These are phyloP conservation scores for Aspergillus hiratsukae DNA, from an alignment of 2,329 filamentous ascomycete species.

Conservation along the genomic window DNA sequence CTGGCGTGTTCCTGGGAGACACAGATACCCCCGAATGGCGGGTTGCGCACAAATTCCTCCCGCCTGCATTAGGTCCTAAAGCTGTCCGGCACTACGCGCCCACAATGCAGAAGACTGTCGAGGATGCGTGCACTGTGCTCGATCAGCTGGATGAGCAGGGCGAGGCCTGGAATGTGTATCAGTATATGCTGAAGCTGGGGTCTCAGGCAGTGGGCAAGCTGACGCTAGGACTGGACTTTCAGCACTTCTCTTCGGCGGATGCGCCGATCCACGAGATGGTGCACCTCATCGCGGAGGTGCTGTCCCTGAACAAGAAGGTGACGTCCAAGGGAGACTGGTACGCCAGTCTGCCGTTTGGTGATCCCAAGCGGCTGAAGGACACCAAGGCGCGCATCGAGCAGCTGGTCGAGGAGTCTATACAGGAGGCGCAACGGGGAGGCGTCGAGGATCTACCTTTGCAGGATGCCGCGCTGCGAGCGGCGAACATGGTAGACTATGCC, in stretches of 20 bases:
- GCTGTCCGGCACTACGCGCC: conserved; percentile 59
- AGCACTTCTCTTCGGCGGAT: conserved; percentile 42
- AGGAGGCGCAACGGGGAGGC: conserved; percentile 17
- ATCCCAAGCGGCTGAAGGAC: conserved; percentile 42
- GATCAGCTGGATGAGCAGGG: conserved; percentile 45
- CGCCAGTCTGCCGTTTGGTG: conserved; percentile 53
- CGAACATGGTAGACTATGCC: conserved; percentile 49
- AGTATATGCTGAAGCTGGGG: conserved; percentile 48
- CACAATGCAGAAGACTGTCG: conserved; percentile 53
- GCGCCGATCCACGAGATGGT: conserved; percentile 52
- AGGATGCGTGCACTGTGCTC: conserved; percentile 47
- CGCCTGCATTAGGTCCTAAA: conserved; percentile 55
- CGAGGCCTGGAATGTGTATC: conserved; percentile 47
- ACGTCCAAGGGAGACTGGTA: conserved; percentile 55
- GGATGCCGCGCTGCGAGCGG: conserved; percentile 43
- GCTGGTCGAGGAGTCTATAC: conserved; percentile 21
- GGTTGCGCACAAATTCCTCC: conserved; percentile 58
- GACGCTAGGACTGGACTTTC: conserved; percentile 41
- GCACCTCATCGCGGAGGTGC: conserved; percentile 44
- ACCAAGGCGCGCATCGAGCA: conserved; percentile 14
- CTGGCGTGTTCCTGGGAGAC: conserved; percentile 31
- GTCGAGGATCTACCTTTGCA: conserved; percentile 28
- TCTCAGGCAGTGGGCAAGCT: conserved; percentile 44
- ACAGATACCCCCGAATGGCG: conserved; percentile 32
- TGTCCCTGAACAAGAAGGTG: conserved; percentile 58